Evolutionary conservation across 352 stramenopile species (phyloP).

Genomic region (Globisporangium splendens): DNA sequence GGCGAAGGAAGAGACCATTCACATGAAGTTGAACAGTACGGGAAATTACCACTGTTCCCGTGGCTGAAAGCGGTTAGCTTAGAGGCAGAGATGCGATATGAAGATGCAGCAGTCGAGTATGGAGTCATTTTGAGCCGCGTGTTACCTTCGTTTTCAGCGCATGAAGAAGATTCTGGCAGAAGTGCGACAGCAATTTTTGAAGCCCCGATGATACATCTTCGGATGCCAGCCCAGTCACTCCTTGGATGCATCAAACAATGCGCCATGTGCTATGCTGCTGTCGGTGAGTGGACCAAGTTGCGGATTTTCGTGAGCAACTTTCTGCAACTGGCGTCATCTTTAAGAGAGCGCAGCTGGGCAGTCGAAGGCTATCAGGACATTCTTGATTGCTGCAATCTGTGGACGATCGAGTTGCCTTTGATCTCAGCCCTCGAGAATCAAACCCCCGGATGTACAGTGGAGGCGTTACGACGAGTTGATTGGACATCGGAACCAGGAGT

Average conservation of each 20-base stretch:
- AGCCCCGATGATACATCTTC: conserved; percentile 23
- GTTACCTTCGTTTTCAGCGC: background rate
- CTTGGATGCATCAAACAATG: conserved; percentile 48
- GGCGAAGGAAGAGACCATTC: conserved; percentile 11
- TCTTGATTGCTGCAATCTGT: conserved; percentile 27
- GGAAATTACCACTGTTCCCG: conserved; percentile 27
- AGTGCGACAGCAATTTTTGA: conserved; percentile 24
- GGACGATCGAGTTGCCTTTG: conserved; percentile 31
- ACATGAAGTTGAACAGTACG: conserved; percentile 11
- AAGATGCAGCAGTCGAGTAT: conserved; percentile 55
- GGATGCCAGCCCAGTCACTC: conserved; percentile 33
- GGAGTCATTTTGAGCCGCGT: conserved; percentile 25
- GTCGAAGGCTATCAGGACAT: conserved; percentile 29
- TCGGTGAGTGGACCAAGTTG: conserved; percentile 44
- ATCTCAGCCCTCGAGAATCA: conserved; percentile 24
- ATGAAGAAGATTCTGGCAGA: background rate
- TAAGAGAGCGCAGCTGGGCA: conserved; percentile 17
- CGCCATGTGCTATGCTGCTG: conserved; percentile 36
- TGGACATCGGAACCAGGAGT: background rate
- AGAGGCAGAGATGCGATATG: conserved; percentile 58
- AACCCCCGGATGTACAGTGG: background rate
- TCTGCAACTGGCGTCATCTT: conserved; percentile 18
- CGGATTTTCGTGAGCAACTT: conserved; percentile 26
- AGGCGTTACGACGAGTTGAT: background rate
- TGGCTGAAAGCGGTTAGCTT: conserved; percentile 38